Base-by-base conservation (phyloP, 345 rosid species). In the Eucalyptus victrix region DNA sequence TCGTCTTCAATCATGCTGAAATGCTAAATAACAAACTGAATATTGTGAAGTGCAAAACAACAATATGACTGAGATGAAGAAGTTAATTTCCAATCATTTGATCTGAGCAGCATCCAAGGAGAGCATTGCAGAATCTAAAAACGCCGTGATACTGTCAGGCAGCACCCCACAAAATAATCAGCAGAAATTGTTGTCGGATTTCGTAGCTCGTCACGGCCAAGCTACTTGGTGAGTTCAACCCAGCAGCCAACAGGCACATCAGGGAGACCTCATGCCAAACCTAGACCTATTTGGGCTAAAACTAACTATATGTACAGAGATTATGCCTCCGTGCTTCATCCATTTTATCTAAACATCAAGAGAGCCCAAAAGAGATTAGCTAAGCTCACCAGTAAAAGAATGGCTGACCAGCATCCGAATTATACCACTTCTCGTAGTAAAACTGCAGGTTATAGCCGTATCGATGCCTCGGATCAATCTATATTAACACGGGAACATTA, bases 401-500 rank as follows among this genome's bases (percentile, higher is more conserved):
- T 34, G 94, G 94, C 56, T 93, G 92, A 32, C 86, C 93, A 72
- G 90, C 76, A 45, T 90, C 90, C 47, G 90, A 56, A 56, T 87
- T 88, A 69, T 90, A 67, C 94, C 92, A 93, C 76, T 89, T 92
- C 62, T 91, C 90, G 51, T 89, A 90, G 86, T 91, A 93, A 45
- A 90, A 40, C 45, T 91, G 89, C 89, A 93, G 76, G 67, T 93
- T 92, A 87, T 91, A 92, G 18, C 94, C 93, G 86, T 91, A 92
- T 2, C 93, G 87, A 86, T 92, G 94, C 67, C 91, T 88, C 30
- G 91, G 92, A 90, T 93, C 94, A 83, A 93, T 93, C 92, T 91
- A 30, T 32, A 49, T 34, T 8, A 76, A 67, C 83, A 72, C 8
- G 5, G 45, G 83, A 72, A 37, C 83, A 37, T n/a, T 23, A 87